Evolutionary conservation across 441 rosid genomes (phyloP), one percentile per base, ranked within the genome.

Genomic region (Jatropha podagrica): DNA sequence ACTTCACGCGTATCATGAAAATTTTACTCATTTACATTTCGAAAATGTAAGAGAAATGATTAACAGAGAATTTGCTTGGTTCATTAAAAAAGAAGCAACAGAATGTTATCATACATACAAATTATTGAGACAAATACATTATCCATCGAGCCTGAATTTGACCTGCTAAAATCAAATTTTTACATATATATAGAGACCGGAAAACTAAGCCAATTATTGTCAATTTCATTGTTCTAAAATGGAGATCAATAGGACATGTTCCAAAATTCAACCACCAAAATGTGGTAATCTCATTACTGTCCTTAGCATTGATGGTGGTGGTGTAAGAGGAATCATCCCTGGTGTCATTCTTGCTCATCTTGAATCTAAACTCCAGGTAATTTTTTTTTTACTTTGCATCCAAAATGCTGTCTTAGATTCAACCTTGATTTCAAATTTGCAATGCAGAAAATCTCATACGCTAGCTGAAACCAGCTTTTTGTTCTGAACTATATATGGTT

Each of bases 281-380:
- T 76, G 37, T 68, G 86, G 90, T 4, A 81, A 85, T 54, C 85
- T 79, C 8, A 51, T 83, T 15, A 85, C 88, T 32, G 54, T 86
- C 46, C 82, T 86, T 38, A 77, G 85, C 23, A 85, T 86, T 7
- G 86, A 85, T 68, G 86, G 84, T 20, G 90, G 90, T 37, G 88
- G 83, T 3, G 69, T 86, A n/a, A 65, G 82, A 76, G 88, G 86
- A 20, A 79, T 85, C 64, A 83, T 86, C n/a, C 78, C 82, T 0
- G 80, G 85, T 18, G 83, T 83, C 17, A 80, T 86, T 65, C 82
- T 86, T 73, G 77, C 76, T 59, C 84, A 71, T 62, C 88, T 85
- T 37, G 88, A 86, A 83, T 80, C 88, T 10, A 71, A 85, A 75
- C 86, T 86, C 75, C 84, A 86, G 88, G 88, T 86, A 72, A n/a